Percentiles rank a stretch among this genome's conserved stretches.
phyloP scores from a whole-genome alignment of 2,329 filamentous ascomycete genomes.

The Anisogramma anomala region DNA sequence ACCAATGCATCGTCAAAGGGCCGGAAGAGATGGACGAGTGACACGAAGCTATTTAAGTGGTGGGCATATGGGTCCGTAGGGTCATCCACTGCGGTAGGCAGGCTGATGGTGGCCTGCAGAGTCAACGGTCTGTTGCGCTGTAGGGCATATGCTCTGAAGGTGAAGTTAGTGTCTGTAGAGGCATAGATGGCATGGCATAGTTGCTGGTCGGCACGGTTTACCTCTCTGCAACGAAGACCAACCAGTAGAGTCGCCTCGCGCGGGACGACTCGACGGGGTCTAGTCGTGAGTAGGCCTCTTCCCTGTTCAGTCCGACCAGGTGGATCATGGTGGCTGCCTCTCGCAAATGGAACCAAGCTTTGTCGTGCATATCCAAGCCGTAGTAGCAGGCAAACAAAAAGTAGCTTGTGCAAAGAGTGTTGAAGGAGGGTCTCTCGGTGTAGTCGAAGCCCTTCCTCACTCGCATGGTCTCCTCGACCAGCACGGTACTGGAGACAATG shows the following conservation, averaged over 20 bases:
- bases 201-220: conserved; percentile 22
- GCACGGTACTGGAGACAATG: conserved; percentile 51
- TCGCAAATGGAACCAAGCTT: conserved; percentile 68
- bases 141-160: conserved; percentile 52
- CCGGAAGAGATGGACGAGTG: conserved; percentile 51
- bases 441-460: conserved; percentile 53
- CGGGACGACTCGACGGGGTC: conserved; percentile 50
- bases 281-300: conserved; percentile 49
- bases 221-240: conserved; percentile 61
- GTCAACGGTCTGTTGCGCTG: conserved; percentile 59
- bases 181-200: not conserved
- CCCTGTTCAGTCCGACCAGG: conserved; percentile 49
- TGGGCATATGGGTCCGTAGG: conserved; percentile 41
- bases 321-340: conserved; percentile 63
- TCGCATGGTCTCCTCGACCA: conserved; percentile 57
- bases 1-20: conserved; percentile 56
- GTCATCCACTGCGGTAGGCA: conserved; percentile 52
- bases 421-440: conserved; percentile 42
- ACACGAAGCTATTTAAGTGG: conserved; percentile 44
- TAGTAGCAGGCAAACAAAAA: conserved; percentile 66
- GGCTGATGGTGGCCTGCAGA: conserved; percentile 55
- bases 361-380: conserved; percentile 59
- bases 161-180: conserved; percentile 15
- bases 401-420: conserved; percentile 60
- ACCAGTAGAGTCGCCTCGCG: conserved; percentile 59